Evolutionary conservation across 1,139 yeast genomes (phyloP).

Genomic region (Pneumocystis sp.): DNA sequence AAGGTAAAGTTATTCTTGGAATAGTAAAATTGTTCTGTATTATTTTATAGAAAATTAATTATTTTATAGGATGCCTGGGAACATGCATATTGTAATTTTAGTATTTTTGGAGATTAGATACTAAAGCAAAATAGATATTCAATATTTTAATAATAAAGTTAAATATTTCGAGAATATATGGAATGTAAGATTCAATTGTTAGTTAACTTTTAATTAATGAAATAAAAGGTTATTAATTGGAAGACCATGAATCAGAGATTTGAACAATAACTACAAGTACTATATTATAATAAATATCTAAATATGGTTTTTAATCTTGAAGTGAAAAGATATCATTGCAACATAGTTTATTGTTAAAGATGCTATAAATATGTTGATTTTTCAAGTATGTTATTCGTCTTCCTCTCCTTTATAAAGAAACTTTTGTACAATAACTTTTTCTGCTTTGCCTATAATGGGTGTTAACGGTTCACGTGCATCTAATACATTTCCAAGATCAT

Average conservation of each 20-base stretch:
- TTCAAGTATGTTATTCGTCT: conserved; percentile 3
- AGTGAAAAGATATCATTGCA: background rate
- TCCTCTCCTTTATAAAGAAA: conserved; percentile 10
- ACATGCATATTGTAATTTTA: conserved; percentile 56
- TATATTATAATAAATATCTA: background rate
- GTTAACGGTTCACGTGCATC: conserved; percentile 9
- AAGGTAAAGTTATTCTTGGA: conserved; percentile 45
- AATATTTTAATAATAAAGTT: conserved; percentile 84
- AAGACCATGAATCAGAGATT: background rate
- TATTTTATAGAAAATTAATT: conserved; percentile 20
- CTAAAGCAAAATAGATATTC: conserved; percentile 35
- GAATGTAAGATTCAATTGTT: conserved; percentile 41
- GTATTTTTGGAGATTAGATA: background rate
- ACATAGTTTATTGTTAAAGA: background rate
- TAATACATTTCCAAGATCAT: conserved; percentile 8
- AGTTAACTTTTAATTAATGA: background rate
- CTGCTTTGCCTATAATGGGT: conserved; percentile 8
- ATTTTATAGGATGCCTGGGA: conserved; percentile 98
- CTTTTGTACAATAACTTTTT: conserved; percentile 8
- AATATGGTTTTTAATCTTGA: background rate
- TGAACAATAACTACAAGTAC: background rate
- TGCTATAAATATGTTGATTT: background rate
- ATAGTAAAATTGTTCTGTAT: background rate
- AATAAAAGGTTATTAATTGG: background rate
- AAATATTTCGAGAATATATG: conserved; percentile 94